These are phyloP conservation scores for Triangularia setosa DNA, from an alignment of 2,329 filamentous ascomycete genomes.

Conservation along the genomic window DNA sequence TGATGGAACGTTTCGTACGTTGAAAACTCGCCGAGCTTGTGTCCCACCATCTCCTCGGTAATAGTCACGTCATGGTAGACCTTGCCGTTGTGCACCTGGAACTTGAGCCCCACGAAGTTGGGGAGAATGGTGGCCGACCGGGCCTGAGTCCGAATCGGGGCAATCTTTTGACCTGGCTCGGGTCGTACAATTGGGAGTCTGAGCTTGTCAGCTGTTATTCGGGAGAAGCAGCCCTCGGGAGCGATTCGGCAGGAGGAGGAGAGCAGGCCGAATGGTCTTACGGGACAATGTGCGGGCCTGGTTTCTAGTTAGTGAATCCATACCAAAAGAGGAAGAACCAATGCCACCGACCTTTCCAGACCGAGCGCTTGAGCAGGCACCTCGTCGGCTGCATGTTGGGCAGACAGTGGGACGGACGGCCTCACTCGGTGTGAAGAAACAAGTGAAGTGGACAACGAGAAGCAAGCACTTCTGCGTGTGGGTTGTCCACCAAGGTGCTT, in stretches of 20 bases:
- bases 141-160: conserved; percentile 80
- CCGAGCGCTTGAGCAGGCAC: conserved; percentile 67
- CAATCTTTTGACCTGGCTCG: conserved; percentile 57
- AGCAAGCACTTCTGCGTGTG: neutral
- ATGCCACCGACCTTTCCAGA: conserved; percentile 71
- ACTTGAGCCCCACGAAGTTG: conserved; percentile 85
- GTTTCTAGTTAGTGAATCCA: neutral
- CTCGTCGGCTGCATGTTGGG: conserved; percentile 64
- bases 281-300: conserved; percentile 53
- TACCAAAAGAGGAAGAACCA: conserved; percentile 21
- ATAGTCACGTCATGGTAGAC: conserved; percentile 76
- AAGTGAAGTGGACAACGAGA: neutral
- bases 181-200: conserved; percentile 62
- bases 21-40: conserved; percentile 91
- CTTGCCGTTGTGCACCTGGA: conserved; percentile 91
- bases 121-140: conserved; percentile 86
- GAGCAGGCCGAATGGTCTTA: conserved; percentile 33
- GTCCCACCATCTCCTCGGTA: conserved; percentile 93
- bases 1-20: conserved; percentile 54
- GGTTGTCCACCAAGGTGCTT: neutral
- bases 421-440: no score
- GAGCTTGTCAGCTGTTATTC: conserved; percentile 3
- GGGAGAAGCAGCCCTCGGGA: neutral
- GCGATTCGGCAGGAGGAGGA: neutral
- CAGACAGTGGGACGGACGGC: neutral